Evolutionary conservation across 2,329 filamentous ascomycete genomes (phyloP), one percentile per base, ranked within the genome.

Genomic region (Phoma sp.): DNA sequence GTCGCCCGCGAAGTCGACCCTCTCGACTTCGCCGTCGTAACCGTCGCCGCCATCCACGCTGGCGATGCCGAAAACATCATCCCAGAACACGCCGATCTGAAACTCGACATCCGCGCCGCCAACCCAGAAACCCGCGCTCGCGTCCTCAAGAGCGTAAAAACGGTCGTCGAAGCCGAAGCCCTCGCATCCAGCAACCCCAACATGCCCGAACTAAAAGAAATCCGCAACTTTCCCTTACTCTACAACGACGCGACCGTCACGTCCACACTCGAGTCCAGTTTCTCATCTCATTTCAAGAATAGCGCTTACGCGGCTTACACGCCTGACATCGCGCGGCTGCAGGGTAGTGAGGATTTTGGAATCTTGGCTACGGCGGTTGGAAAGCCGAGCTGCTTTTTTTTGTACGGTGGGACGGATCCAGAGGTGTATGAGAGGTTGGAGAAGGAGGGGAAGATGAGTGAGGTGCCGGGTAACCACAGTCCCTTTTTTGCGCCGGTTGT

Each of bases 11-110:
- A 86, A 68, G 72, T 83, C 3, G 76, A 83, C 48, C 79, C 84
- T 34, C 55, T 76, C 26, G 83, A 87, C 50, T 74, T 80, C 11
- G 83, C 79, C 11, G 85, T 87, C 7, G 76, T 87, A 7, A 87
- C 84, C 0, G 83, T 86, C 6, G 83, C 82, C 7, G 80, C 78
- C 46, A 69, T 87, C n/a, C 80, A 85, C 54, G 84, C 83, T 0
- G 85, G 85, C 1, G 79, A 84, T 56, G 79, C 82, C 1, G 84
- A 86, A 66, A 87, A 87, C 9, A 80, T 87, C 49, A 86, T 87
- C 47, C 76, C 82, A 0, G 82, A 83, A 47, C 67, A 77, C 12
- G 85, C 84, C 0, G 76, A 80, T 42, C 73, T 87, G 4, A 81
- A 81, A 11, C 67, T 87, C 32, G 81, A 87, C 62, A 78, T 86